Conservation (phyloP, 768 basidiomycete genomes). For the Kwoniella dendrophila region DNA sequence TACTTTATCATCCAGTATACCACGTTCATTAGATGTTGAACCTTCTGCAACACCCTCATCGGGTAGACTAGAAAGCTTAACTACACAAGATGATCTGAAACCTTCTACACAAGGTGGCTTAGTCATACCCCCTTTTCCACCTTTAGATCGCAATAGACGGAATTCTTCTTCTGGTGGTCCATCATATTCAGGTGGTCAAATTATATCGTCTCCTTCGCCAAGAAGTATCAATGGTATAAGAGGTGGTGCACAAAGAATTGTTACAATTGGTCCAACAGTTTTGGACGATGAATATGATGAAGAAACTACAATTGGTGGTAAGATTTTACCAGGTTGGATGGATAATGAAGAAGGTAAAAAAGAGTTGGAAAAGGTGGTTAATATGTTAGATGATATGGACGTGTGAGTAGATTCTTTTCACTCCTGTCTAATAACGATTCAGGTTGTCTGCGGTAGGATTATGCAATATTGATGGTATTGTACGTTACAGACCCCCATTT, state of each 20-base stretch:
- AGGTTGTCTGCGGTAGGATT: background rate
- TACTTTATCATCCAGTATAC: conserved; percentile 1
- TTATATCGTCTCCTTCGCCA: conserved; percentile 3
- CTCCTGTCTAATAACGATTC: background rate
- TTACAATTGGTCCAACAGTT: conserved; percentile 8
- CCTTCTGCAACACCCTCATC: conserved; percentile 16
- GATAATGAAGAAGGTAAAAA: conserved; percentile 45
- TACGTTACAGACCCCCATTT: conserved; percentile 56
- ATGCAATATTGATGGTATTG: background rate
- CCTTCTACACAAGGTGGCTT: conserved; percentile 52
- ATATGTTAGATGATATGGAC: conserved; percentile 47
- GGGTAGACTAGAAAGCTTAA: conserved; percentile 13
- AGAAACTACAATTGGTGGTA: conserved; percentile 54
- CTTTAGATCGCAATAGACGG: conserved; percentile 34
- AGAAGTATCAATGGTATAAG: conserved; percentile 20
- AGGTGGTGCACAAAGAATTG: conserved; percentile 2
- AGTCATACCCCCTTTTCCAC: conserved; percentile 53
- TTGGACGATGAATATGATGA: conserved; percentile 44
- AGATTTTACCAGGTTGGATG: conserved; percentile 47
- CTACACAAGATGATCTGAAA: conserved; percentile 18
- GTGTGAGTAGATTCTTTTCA: conserved; percentile 34
- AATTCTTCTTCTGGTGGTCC: conserved; percentile 6
- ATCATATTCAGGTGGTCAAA: conserved; percentile 5
- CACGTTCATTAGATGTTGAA: conserved; percentile 25
- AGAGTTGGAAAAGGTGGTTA: conserved; percentile 41